Base-by-base conservation (phyloP, 2,329 filamentous ascomycete species). In the Cryphonectria naterciae region DNA sequence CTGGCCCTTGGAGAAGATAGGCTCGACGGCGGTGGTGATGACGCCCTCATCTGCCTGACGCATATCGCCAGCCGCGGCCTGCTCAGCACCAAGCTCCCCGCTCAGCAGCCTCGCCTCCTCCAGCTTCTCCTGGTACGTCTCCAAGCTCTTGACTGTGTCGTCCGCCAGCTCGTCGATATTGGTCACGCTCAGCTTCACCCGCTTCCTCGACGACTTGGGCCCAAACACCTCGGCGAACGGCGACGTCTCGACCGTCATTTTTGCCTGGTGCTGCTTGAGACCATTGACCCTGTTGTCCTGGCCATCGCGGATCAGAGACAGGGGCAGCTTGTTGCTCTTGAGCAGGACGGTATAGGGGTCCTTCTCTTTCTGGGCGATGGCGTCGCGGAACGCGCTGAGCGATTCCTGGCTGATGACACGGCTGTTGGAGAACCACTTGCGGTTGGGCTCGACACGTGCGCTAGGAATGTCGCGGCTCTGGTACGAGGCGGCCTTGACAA, bases 351-450 rank as follows among this genome's bases (percentile, higher is more conserved):
- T 92, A 81, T 97, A 98, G 0, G 96, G 96, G 78, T 99, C 94
- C 25, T 91, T 91, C 67, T 93, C 91, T 81, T 95, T 93, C 81
- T 97, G 94, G 58, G 93, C 93, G 82, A 99, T 95, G 37, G 96
- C 96, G 72, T 95, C 92, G 73, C 96, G 91, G 83, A 99, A 99
- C 1, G 93, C 90, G 61, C 88, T 89, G 74, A 98, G 86, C 2
- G 72, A 73, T 61, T 97, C 93, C 80, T 98, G 95, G 3, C 92
- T 94, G 78, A 98, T 97, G 63, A 90, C 88, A 75, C 96, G 87
- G 46, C 95, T 97, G 81, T 98, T 98, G 77, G 92, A 93, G 83
- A 99, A 99, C 96, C 96, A 99, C 83, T 97, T 97, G 78, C 96
- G 95, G 82, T 73, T 71, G n/a, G 68, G 73, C 43, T 72, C 72